Evolutionary conservation across 805 yeast species (phyloP), one percentile per base, ranked within the genome.

Genomic region (Hanseniaspora clermontiae): DNA sequence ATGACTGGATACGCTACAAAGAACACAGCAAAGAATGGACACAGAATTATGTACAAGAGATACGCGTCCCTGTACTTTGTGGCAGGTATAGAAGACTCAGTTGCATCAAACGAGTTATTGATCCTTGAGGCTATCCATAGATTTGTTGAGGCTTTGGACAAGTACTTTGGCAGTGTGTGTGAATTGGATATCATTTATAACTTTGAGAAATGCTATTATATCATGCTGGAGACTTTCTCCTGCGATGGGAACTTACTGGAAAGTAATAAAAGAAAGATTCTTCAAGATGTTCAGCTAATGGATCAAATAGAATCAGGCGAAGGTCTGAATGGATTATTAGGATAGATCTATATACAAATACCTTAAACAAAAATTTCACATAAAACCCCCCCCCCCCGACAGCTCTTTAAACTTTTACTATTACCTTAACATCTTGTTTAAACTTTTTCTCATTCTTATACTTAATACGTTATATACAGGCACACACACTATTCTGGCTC

Each of bases 171-270:
- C 12, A 91, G 88, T 65, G 98, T 93, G 17, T 89, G 97, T 70
- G 98, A 93, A 68, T 74, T 93, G 64, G 98, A 93, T 71, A 93
- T 93, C 60, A 93, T 93, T 51, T 93, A 93, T 77, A 93, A 95
- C 65, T 93, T 93, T 71, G 87, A 86, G 63, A 85, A 87, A 66
- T 97, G 97, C 0, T 93, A 93, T 68, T 86, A 87, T 69, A 84
- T 93, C 12, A 73, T 93, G 60, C 96, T 93, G 68, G 98, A 93
- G 68, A 74, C 93, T 62, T 70, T 93, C 51, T 77, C 91, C 60
- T 67, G 72, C 51, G 96, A 90, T 62, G 98, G 98, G 0, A 82
- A 84, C 51, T 69, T 93, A 20, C 85, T 86, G 61, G 98, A 93
- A 66, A 78, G 87, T 46, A 83, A 91, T 14, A 82, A 83, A 61